These are phyloP conservation scores for Diutina mesorugosa DNA, from an alignment of 1,139 yeast genomes.

Conservation along the genomic window DNA sequence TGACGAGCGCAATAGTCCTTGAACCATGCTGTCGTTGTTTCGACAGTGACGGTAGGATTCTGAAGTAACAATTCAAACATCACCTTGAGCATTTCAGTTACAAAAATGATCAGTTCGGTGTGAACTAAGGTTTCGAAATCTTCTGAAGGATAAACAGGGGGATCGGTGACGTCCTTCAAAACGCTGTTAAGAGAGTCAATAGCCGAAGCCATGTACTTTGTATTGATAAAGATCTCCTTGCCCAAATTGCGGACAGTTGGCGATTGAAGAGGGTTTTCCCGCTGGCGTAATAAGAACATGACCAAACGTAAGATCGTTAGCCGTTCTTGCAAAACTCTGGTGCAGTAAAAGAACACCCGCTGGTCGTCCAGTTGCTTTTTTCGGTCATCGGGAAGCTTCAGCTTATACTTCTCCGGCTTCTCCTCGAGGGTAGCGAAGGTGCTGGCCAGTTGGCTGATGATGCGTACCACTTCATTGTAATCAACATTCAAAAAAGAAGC, in stretches of 20 bases:
- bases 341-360: constrained; percentile 17
- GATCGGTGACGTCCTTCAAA: constrained; percentile 4
- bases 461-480: constrained; percentile 29
- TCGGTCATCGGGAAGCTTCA: constrained; percentile 25
- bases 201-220: constrained; percentile 13
- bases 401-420: constrained; percentile 13
- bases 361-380: constrained; percentile 18
- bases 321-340: constrained; percentile 31
- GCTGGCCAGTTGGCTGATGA: constrained; percentile 23
- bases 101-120: constrained; percentile 18
- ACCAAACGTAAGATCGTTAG: constrained; percentile 30
- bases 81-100: constrained; percentile 31
- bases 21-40: constrained; percentile 42
- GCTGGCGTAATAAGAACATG: constrained; percentile 22
- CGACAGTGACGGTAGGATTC: constrained; percentile 17
- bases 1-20: constrained; percentile 26
- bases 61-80: constrained; percentile 26
- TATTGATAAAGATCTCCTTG: constrained; percentile 16
- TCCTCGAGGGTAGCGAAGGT: constrained; percentile 19
- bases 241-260: constrained; percentile 25
- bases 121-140: neutral
- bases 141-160: neutral
- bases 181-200: constrained; percentile 11
- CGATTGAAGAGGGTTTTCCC: constrained; percentile 18
- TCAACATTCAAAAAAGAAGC: constrained; percentile 22